These are phyloP conservation scores for Geotrichum europaeum DNA, from an alignment of 1,139 yeast genomes.

Conservation along the genomic window DNA sequence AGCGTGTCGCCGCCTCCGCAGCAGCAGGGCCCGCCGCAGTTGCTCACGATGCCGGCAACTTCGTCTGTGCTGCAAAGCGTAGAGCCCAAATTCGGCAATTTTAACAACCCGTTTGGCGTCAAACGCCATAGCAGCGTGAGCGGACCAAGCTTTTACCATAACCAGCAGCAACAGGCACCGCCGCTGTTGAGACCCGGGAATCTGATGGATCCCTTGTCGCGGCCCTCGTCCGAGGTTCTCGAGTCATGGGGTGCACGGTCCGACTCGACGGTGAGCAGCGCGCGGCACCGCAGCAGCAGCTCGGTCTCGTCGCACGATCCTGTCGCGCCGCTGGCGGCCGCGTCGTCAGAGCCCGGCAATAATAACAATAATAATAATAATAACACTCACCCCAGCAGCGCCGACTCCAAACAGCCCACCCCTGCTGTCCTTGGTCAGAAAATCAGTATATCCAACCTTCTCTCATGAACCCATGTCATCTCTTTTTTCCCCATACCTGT, in stretches of 20 bases:
- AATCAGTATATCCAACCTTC: conserved; percentile 10
- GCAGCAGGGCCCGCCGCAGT: conserved; percentile 2
- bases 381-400: background rate
- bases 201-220: background rate
- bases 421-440: background rate
- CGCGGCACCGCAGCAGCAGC: conserved; percentile 10
- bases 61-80: conserved; percentile 6
- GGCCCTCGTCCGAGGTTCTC: conserved; percentile 10
- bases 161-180: background rate
- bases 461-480: background rate
- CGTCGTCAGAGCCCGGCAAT: background rate
- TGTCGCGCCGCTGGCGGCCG: background rate
- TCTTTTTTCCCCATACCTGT: too few species aligned
- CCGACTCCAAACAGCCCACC: background rate
- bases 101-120: conserved; percentile 6
- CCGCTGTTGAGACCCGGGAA: background rate
- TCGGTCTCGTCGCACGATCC: conserved; percentile 5
- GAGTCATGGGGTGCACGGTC: background rate
- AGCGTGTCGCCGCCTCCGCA: background rate
- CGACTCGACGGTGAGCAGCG: background rate
- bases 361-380: background rate
- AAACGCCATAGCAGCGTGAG: conserved; percentile 6
- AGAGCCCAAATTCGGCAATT: background rate
- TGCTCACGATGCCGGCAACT: conserved; percentile 7
- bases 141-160: background rate